A percentile compares a stretch with the other conserved stretches of the same genome.
These are phyloP conservation scores for Penicillium sp. DNA, from an alignment of 2,329 filamentous ascomycete species.

Conservation along the genomic window DNA sequence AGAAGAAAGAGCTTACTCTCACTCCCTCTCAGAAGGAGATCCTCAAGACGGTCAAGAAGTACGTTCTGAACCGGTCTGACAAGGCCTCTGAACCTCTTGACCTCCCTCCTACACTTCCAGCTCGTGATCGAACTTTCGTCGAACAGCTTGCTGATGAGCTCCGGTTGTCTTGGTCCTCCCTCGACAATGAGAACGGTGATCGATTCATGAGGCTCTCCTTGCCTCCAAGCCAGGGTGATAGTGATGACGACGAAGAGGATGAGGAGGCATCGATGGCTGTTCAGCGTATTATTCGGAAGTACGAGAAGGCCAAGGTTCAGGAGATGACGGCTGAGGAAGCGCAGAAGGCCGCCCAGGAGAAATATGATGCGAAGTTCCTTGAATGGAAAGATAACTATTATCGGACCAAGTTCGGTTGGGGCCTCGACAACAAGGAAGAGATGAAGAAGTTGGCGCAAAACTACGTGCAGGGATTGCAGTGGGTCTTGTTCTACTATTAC, in stretches of 20 bases:
- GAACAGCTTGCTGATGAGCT: slow-evolving; percentile 76
- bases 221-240: slow-evolving; percentile 49
- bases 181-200: slow-evolving; percentile 63
- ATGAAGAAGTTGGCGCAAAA: slow-evolving; percentile 84
- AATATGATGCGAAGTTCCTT: slow-evolving; percentile 86
- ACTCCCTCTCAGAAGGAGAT: slow-evolving; percentile 77
- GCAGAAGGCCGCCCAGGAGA: slow-evolving; percentile 72
- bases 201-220: slow-evolving; percentile 65
- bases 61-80: slow-evolving; percentile 67
- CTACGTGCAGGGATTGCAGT: slow-evolving; percentile 95
- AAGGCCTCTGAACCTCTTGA: slow-evolving; percentile 61
- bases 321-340: slow-evolving; percentile 77
- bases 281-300: slow-evolving; percentile 79
- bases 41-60: slow-evolving; percentile 78
- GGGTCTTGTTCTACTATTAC: slow-evolving; percentile 98
- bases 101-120: slow-evolving; percentile 69
- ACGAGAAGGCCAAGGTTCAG: slow-evolving; percentile 83
- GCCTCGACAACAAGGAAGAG: slow-evolving; percentile 74
- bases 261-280: slow-evolving; percentile 82
- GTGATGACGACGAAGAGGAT: slow-evolving; percentile 67
- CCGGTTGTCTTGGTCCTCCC: slow-evolving; percentile 63
- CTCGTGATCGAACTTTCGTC: slow-evolving; percentile 87
- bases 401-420: slow-evolving; percentile 85
- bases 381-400: slow-evolving; percentile 97
- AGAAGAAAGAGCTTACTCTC: slow-evolving; percentile 66